Evolutionary conservation across 2,329 filamentous ascomycete genomes (phyloP).

Genomic region (Zymoseptoria brevis): DNA sequence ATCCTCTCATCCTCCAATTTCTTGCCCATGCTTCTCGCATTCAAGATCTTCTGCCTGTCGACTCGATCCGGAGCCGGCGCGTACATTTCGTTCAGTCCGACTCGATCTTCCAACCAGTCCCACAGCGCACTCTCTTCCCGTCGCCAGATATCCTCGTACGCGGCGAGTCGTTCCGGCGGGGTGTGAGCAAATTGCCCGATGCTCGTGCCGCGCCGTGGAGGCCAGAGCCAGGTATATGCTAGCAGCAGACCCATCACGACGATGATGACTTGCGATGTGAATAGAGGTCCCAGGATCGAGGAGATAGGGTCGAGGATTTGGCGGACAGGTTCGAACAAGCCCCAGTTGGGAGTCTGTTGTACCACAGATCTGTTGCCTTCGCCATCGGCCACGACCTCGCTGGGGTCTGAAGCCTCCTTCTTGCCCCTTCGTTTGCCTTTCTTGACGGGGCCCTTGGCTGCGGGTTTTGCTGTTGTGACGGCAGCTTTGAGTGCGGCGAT

Average conservation of each 20-base stretch:
- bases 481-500: slow-evolving; percentile 65
- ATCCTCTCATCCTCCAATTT: slow-evolving; percentile 51
- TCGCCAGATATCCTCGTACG: slow-evolving; percentile 90
- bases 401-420: slow-evolving; percentile 45
- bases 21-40: slow-evolving; percentile 19
- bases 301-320: slow-evolving; percentile 60
- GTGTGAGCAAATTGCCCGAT: slow-evolving; percentile 35
- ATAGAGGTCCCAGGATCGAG: slow-evolving; percentile 61
- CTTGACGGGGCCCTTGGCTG: slow-evolving; percentile 38
- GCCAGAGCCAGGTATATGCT: slow-evolving; percentile 58
- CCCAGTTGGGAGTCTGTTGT: slow-evolving; percentile 53
- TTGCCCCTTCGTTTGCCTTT: slow-evolving; percentile 44
- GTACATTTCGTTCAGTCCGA: slow-evolving; percentile 56
- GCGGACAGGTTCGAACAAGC: slow-evolving; percentile 70
- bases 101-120: slow-evolving; percentile 86
- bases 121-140: slow-evolving; percentile 81
- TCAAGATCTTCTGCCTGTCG: slow-evolving; percentile 23
- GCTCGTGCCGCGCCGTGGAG: slow-evolving; percentile 24
- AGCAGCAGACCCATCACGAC: slow-evolving; percentile 65
- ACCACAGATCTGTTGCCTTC: slow-evolving; percentile 24
- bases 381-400: slow-evolving; percentile 31
- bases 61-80: slow-evolving; percentile 15
- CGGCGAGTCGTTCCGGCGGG: slow-evolving; percentile 61
- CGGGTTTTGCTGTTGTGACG: slow-evolving; percentile 54
- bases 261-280: slow-evolving; percentile 71